Conservation (phyloP, 176 grass and related monocot genomes). For the Cymbopogon citratus region DNA sequence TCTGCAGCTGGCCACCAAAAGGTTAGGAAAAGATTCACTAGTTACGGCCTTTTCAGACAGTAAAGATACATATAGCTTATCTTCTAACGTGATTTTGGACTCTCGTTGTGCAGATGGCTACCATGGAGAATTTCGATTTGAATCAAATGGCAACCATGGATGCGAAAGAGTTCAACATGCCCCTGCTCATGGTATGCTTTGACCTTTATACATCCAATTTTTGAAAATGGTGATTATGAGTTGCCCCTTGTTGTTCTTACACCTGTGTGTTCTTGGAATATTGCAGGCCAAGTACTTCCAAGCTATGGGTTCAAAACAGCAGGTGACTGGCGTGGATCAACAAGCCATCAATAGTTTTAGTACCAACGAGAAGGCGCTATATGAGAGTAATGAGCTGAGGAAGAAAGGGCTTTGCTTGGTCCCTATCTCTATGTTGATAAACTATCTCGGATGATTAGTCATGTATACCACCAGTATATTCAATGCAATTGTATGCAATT, state of each 20-base stretch:
- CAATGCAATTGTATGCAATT: constrained; percentile 15
- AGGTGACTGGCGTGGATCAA: constrained; percentile 6
- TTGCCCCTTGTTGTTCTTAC: constrained; percentile 17
- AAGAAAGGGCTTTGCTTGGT: constrained; percentile 77
- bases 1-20: constrained; percentile 31
- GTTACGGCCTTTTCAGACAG: not conserved
- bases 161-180: constrained; percentile 17
- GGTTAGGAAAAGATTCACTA: constrained; percentile 20
- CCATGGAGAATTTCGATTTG: constrained; percentile 21
- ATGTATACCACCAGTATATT: constrained; percentile 9
- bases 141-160: constrained; percentile 32
- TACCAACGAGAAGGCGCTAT: constrained; percentile 12
- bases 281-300: constrained; percentile 41
- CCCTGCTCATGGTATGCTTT: constrained; percentile 21
- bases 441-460: constrained; percentile 49
- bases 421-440: constrained; percentile 79
- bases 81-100: not conserved
- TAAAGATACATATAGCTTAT: not conserved
- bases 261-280: constrained; percentile 11
- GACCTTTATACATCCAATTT: not conserved
- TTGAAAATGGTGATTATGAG: not conserved
- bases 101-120: constrained; percentile 19
- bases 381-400: constrained; percentile 53
- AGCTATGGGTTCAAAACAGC: constrained; percentile 21
- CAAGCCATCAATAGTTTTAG: constrained; percentile 14